Conservation (phyloP, 805 yeast species). For the Clavispora vitiphila region DNA sequence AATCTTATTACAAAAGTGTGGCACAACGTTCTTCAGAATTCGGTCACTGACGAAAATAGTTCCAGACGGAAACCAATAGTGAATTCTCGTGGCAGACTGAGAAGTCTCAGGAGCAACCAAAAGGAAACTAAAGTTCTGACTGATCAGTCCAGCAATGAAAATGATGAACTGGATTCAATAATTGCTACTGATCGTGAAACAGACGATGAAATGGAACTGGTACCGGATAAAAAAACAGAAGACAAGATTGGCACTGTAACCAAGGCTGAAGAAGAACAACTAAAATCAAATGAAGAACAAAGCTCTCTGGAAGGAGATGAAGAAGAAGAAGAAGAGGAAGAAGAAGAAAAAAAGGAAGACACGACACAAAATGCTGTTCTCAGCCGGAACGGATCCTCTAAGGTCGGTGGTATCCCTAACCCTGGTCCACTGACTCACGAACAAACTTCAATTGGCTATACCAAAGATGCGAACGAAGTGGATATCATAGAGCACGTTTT, state of each 20-base stretch:
- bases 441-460: conserved; percentile 48
- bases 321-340: not conserved
- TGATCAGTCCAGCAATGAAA: not conserved
- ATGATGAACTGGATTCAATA: not conserved
- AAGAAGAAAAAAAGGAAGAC: not conserved
- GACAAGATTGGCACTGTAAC: not conserved
- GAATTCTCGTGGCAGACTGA: not conserved
- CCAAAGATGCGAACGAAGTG: conserved; percentile 42
- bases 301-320: not conserved
- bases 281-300: not conserved
- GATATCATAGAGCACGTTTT: conserved; percentile 48
- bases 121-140: not conserved
- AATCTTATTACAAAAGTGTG: conserved; percentile 55
- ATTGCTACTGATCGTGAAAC: not conserved
- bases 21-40: conserved; percentile 39
- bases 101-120: not conserved
- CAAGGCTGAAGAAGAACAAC: not conserved
- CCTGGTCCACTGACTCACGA: conserved; percentile 64
- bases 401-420: conserved; percentile 23
- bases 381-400: not conserved
- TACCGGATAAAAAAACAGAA: not conserved
- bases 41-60: not conserved
- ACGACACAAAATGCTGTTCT: not conserved
- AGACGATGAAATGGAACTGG: not conserved
- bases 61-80: not conserved